phyloP scores from a whole-genome alignment of 176 grass and related monocot species.

The Musa troglodytarum region DNA sequence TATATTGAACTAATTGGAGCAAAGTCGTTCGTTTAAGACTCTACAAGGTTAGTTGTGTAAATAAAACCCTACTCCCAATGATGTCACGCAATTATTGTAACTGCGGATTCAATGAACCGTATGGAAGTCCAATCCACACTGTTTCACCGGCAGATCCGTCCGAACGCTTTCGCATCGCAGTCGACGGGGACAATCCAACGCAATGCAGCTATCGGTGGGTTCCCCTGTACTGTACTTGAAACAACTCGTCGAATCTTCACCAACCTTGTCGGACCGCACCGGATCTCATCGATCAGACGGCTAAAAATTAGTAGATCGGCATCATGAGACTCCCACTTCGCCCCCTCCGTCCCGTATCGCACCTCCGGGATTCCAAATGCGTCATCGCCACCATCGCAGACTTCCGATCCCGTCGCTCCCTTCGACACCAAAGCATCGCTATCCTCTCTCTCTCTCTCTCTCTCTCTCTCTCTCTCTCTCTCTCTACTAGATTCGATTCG shows the following conservation, averaged over 20 bases:
- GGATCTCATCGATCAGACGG: background rate
- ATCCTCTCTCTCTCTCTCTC: background rate
- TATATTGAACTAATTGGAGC: too few relatives aligned
- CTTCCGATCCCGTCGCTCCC: background rate
- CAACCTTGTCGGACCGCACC: background rate
- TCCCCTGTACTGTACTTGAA: background rate
- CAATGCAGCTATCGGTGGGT: background rate
- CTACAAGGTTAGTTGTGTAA: too few relatives aligned
- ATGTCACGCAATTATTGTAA: too few relatives aligned
- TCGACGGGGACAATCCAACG: too few relatives aligned
- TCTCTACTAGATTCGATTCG: background rate
- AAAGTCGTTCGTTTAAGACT: too few relatives aligned
- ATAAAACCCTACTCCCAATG: too few relatives aligned
- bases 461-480: background rate
- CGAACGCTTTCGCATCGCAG: too few relatives aligned
- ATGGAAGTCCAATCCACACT: too few relatives aligned
- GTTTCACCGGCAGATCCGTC: too few relatives aligned
- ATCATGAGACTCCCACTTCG: background rate
- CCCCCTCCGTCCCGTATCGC: background rate
- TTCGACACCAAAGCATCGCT: background rate
- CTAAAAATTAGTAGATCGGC: background rate
- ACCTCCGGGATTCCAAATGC: too few relatives aligned
- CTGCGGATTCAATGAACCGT: too few relatives aligned
- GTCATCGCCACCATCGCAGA: background rate
- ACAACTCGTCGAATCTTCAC: background rate